phyloP scores from a whole-genome alignment of 306 rosid genomes.

The Begonia fuchsioides region DNA sequence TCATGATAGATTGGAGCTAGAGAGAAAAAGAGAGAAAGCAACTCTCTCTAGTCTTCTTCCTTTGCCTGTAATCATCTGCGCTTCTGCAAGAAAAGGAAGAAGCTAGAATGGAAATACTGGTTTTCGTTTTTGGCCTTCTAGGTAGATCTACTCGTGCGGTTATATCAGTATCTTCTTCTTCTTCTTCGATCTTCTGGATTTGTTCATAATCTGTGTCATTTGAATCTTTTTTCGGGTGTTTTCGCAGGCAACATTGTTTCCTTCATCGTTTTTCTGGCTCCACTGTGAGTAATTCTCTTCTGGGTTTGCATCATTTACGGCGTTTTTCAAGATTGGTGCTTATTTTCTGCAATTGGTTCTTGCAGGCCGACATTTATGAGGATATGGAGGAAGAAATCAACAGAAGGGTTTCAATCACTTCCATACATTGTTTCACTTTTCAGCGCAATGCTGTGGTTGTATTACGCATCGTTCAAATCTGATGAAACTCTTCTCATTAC shows the following conservation, averaged over 20 bases:
- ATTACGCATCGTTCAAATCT: conserved; percentile 60
- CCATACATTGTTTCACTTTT: conserved; percentile 87
- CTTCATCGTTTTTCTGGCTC: conserved; percentile 70
- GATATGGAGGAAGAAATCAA: conserved; percentile 75
- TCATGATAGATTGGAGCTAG: neutral
- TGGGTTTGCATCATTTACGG: neutral
- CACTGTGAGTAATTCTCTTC: conserved; percentile 38
- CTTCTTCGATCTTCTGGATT: no score
- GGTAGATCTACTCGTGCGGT: neutral
- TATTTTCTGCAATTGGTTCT: neutral
- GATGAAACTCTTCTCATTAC: conserved; percentile 62
- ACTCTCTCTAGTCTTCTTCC: no score
- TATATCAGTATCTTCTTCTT: no score
- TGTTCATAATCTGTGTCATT: no score
- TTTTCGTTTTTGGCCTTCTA: conserved; percentile 1
- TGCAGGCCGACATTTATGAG: conserved; percentile 59
- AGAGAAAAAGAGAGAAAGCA: neutral
- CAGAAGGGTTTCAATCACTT: conserved; percentile 75
- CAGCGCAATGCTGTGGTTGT: conserved; percentile 82
- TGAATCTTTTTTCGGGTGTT: neutral
- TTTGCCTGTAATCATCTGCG: no score
- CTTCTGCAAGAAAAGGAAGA: no score
- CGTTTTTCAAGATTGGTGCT: neutral
- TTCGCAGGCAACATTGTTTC: conserved; percentile 58
- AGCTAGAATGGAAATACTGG: neutral